A percentile compares a stretch with the other conserved stretches of the same genome.
These are phyloP conservation scores for Zygosaccharomyces pseudobailii DNA, from an alignment of 1,139 yeast species.

Conservation along the genomic window DNA sequence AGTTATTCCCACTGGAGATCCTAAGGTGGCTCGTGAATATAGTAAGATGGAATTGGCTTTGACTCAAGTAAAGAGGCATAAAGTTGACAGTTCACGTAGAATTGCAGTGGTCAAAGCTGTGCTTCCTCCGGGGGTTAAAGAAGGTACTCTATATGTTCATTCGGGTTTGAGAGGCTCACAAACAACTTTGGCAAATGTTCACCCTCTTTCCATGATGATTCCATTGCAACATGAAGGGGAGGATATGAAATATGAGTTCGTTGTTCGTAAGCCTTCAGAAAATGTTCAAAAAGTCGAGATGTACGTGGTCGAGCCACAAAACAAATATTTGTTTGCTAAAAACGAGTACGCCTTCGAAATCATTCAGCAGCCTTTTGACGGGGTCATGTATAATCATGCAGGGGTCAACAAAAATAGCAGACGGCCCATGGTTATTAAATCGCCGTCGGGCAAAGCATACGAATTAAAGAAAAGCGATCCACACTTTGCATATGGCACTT, in stretches of 20 bases:
- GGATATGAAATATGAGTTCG: conserved; percentile 57
- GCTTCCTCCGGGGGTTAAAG: conserved; percentile 60
- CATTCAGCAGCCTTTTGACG: conserved; percentile 59
- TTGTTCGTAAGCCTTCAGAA: conserved; percentile 67
- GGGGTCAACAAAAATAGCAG: conserved; percentile 38
- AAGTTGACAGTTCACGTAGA: conserved; percentile 44
- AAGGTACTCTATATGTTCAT: conserved; percentile 73
- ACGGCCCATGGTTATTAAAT: conserved; percentile 61
- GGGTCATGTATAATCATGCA: conserved; percentile 43
- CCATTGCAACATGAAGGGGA: conserved; percentile 75
- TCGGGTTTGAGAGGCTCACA: conserved; percentile 66
- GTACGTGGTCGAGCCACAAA: conserved; percentile 82
- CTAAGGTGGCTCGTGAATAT: conserved; percentile 14
- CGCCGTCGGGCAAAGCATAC: conserved; percentile 77
- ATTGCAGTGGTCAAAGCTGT: conserved; percentile 75
- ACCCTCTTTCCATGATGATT: conserved; percentile 68
- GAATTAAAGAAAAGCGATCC: conserved; percentile 51
- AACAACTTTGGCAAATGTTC: conserved; percentile 54
- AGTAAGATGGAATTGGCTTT: conserved; percentile 52
- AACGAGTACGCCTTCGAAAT: conserved; percentile 62
- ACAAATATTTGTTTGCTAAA: conserved; percentile 51
- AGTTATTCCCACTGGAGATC: conserved; percentile 22
- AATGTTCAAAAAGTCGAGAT: conserved; percentile 68
- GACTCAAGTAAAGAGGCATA: conserved; percentile 71
- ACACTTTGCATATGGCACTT: conserved; percentile 46